These are phyloP conservation scores for Trichoderma koningiopsis DNA, from an alignment of 2,329 filamentous ascomycete genomes.

Conservation along the genomic window DNA sequence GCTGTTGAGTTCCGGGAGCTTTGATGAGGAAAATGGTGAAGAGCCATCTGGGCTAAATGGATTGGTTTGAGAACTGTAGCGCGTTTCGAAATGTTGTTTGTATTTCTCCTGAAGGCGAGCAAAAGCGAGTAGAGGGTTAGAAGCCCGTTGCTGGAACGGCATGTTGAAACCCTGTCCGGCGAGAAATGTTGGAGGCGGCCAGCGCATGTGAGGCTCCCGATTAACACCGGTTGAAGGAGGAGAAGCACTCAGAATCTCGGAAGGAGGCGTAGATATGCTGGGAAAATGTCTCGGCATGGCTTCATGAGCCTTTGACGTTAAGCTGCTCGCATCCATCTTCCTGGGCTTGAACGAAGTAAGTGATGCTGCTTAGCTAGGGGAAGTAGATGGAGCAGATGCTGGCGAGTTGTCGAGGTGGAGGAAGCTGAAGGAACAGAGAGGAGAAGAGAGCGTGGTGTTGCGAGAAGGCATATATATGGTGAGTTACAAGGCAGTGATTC, in stretches of 20 bases:
- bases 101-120: background rate
- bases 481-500: slow-evolving; percentile 15
- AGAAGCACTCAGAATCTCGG: background rate
- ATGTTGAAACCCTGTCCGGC: background rate
- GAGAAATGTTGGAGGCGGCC: background rate
- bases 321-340: background rate
- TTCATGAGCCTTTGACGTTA: background rate
- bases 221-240: background rate
- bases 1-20: background rate
- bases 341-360: background rate
- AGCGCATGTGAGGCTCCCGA: slow-evolving; percentile 11
- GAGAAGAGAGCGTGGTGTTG: background rate
- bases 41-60: background rate
- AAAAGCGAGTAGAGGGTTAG: background rate
- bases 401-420: background rate
- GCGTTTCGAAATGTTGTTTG: background rate
- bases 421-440: background rate
- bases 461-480: slow-evolving; percentile 1
- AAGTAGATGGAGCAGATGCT: background rate
- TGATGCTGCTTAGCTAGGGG: background rate
- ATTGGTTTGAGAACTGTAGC: background rate
- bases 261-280: background rate
- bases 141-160: background rate
- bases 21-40: background rate
- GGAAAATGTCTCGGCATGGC: background rate